Evolutionary conservation across 1,284 basidiomycete species (phyloP).

Genomic region (Heterobasidion annosum): DNA sequence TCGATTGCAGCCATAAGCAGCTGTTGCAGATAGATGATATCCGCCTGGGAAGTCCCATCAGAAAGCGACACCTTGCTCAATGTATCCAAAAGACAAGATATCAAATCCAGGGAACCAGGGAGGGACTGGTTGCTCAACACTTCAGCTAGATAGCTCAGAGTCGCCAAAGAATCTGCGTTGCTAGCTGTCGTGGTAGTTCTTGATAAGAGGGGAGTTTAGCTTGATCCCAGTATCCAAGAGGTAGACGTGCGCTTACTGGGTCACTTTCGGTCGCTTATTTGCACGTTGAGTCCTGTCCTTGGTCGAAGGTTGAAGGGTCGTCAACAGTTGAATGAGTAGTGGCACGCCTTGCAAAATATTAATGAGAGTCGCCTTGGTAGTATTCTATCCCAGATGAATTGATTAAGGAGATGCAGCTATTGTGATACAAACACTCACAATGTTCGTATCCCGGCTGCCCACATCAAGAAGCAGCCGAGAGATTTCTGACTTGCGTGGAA

Average conservation of each 20-base stretch:
- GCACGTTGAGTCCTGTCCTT: constrained; percentile 35
- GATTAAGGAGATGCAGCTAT: not conserved
- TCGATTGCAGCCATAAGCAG: constrained; percentile 79
- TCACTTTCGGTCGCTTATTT: constrained; percentile 53
- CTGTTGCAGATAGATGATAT: constrained; percentile 79
- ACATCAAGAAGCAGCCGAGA: constrained; percentile 46
- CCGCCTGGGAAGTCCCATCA: constrained; percentile 37
- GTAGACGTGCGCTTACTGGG: constrained; percentile 33
- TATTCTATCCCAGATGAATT: constrained; percentile 27
- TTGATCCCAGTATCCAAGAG: not conserved
- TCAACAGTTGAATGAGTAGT: constrained; percentile 55
- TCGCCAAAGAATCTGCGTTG: constrained; percentile 1
- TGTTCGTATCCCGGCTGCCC: constrained; percentile 32
- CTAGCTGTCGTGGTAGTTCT: not conserved
- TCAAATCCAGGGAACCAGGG: constrained; percentile 62
- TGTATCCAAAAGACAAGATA: constrained; percentile 69
- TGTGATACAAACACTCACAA: constrained; percentile 27
- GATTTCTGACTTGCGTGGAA: constrained; percentile 45
- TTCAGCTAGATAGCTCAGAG: constrained; percentile 62
- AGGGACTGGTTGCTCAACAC: constrained; percentile 56
- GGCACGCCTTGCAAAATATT: constrained; percentile 37
- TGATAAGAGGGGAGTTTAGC: constrained; percentile 22
- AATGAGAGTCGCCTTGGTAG: constrained; percentile 39
- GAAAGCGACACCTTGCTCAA: constrained; percentile 61
- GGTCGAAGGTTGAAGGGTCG: constrained; percentile 35